Evolutionary conservation across 1,139 yeast genomes (phyloP), one percentile per base, ranked within the genome.

Genomic region (Debaryomycetaceae sp.): DNA sequence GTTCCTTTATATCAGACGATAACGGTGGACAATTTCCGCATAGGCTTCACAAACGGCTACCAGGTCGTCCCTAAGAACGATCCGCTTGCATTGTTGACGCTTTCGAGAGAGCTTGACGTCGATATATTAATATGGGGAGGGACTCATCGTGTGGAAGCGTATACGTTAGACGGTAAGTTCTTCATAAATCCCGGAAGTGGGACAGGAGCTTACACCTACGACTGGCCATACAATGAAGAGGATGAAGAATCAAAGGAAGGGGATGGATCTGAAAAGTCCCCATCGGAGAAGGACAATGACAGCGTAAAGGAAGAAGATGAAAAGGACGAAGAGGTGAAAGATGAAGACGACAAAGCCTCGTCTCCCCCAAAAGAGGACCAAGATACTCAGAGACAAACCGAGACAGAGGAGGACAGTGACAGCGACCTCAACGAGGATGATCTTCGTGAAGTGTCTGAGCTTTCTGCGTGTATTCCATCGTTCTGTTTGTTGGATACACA

Each of bases 81-180:
- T 58, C 96, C 97, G 3, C 80, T 91, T 56, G 84, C 95, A 39
- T 72, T 93, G 47, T 73, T 88, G 55, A 80, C 87, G 1, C 77
- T 87, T 48, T 97, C 99, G 0, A 75, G 99, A 49, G 93, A 90
- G 65, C 72, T 91, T 72, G 96, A 91, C 60, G 98, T 88, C 39
- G 98, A 93, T 63, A 78, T 93, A 7, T 72, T 93, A 55, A 74
- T 93, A n/a, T 89, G 95, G 88, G 98, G 98, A n/a, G 96, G 97
- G 0, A 85, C 96, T 1, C 96, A 89, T 62, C 81, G 83, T 51
- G 95, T 89, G 6, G 98, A 93, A 59, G 97, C 97, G 0, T 93
- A 89, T 58, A 88, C 95, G 8, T 70, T 91, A 49, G 98, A 90
- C 53, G 96, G 95, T 27, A 89, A 88, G 66, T 89, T 91, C 64